Conservation (phyloP, 2,329 filamentous ascomycete species). For the Pestalotiopsis fici region DNA sequence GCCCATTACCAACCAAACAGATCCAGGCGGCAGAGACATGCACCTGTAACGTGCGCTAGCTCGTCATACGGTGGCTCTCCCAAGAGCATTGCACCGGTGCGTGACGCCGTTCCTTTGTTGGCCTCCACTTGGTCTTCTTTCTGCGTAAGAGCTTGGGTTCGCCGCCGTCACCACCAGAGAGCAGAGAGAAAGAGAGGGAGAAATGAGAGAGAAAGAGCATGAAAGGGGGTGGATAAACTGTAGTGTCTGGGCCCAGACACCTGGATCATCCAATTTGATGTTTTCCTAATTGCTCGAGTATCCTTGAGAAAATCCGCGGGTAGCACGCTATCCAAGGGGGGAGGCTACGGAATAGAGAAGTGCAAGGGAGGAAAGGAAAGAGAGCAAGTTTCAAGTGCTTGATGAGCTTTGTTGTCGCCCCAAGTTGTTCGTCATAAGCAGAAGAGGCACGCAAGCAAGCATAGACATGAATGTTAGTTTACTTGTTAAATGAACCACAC, state of each 20-base stretch:
- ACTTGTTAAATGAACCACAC: no score
- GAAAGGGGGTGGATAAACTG: neutral
- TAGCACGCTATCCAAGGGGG: neutral
- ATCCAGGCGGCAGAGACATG: conserved; percentile 9
- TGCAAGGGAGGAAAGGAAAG: no score
- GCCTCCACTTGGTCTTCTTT: conserved; percentile 5
- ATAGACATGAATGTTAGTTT: no score
- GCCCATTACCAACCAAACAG: neutral
- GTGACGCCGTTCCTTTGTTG: conserved; percentile 6
- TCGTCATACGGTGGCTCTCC: conserved; percentile 8
- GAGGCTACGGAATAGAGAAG: no score
- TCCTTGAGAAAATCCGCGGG: neutral
- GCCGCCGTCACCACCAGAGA: neutral
- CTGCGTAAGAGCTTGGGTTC: neutral
- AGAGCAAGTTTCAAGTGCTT: no score
- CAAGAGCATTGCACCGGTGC: conserved; percentile 1
- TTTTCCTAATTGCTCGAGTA: neutral
- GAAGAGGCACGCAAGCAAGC: no score
- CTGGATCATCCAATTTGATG: neutral
- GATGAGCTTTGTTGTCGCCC: no score
- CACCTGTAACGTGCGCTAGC: conserved; percentile 13
- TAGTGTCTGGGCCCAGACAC: neutral
- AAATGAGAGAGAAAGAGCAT: no score
- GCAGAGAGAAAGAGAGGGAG: neutral
- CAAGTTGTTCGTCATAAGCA: no score